Conservation (phyloP, 306 rosid genomes). For the Dryas octopetala region DNA sequence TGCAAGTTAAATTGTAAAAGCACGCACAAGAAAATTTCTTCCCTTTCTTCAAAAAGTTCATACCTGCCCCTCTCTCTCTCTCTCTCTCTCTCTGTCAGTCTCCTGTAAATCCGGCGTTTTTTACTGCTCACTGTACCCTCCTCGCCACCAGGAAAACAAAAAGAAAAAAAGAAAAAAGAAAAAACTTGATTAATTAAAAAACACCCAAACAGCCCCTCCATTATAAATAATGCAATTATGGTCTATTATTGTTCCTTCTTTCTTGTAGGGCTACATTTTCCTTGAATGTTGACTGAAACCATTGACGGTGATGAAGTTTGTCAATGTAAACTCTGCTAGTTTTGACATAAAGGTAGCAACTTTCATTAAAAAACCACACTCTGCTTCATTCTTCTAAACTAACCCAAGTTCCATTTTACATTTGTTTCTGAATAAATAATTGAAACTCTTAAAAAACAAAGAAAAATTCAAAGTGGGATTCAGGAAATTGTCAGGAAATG, state of each 20-base stretch:
- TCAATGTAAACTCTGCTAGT: constrained; percentile 17
- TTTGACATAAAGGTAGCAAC: constrained; percentile 3
- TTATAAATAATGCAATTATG: background rate
- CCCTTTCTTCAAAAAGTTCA: constrained; percentile 28
- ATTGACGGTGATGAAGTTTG: constrained; percentile 12
- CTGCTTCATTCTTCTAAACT: background rate
- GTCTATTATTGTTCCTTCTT: constrained; percentile 9
- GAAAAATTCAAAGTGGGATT: constrained; percentile 35
- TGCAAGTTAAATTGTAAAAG: constrained; percentile 40
- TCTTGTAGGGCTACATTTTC: background rate
- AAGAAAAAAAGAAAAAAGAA: too few relatives aligned
- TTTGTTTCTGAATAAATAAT: background rate
- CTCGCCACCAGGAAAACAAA: background rate
- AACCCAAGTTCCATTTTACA: constrained; percentile 10
- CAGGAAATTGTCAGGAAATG: constrained; percentile 41
- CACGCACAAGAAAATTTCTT: background rate
- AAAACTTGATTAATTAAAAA: background rate
- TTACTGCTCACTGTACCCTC: constrained; percentile 20
- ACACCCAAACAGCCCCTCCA: constrained; percentile 5
- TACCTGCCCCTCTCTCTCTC: constrained; percentile 12
- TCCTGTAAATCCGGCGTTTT: constrained; percentile 50
- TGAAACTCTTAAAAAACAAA: constrained; percentile 7
- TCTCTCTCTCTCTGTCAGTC: constrained; percentile 10
- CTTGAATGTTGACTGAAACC: constrained; percentile 24
- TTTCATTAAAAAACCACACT: background rate